Base-by-base conservation (phyloP, 2,329 filamentous ascomycete genomes). In the Fusarium sacchari region DNA sequence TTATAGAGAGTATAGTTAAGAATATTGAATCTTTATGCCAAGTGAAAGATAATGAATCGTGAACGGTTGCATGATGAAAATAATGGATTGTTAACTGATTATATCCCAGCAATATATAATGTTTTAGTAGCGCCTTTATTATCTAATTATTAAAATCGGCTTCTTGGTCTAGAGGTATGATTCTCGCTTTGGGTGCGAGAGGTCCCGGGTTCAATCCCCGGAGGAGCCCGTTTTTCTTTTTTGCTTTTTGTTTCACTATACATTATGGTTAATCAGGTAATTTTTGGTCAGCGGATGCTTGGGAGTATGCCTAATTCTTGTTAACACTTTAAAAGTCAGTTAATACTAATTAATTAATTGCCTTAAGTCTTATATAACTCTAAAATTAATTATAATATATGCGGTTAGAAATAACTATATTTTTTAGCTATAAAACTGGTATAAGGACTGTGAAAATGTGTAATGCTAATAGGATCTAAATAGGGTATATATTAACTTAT, bases 141-240 rank as follows among this genome's bases (percentile, higher is more conserved):
- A 46, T 24, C 22, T 17, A 2, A 32, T 8, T 26, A n/a, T 15
- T 14, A 28, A 40, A n/a, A 36, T 46, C 3, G 69, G 69, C 69
- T 72, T 63, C 61, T 69, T 72, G 70, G 70, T 72, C 70, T 72
- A 72, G 70, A 43, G 56, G 70, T 72, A 72, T 73, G 70, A 72
- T 72, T 73, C 70, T 36, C 18, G 65, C 70, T 72, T 72, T 72
- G 70, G 70, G 70, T 84, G 82, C 82, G 78, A 81, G 82, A 83
- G 82, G 82, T 83, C 82, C 82, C 82, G 83, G 81, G 83, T 84
- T 84, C 83, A 82, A 84, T 83, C 81, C 83, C 81, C 83, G 83
- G 83, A 81, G 66, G 69, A 72, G 69, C 69, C 69, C 69, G 11
- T 43, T 43, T 43, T 43, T 24, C 13, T 3, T 4, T 39, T 53